phyloP scores from a whole-genome alignment of 1,139 yeast genomes.

The Geotrichum restrictum region DNA sequence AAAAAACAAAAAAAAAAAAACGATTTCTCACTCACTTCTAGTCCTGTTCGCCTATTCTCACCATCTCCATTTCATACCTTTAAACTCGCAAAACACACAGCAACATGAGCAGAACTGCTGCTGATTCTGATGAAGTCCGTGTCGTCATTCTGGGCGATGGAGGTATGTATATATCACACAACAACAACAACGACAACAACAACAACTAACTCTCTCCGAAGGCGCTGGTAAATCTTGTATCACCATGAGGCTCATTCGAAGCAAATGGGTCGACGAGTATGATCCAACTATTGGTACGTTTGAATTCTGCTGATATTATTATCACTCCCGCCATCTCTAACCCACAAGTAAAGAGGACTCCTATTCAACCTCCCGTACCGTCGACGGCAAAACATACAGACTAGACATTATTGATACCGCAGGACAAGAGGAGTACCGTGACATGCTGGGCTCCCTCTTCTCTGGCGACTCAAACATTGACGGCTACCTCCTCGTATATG shows the following conservation, averaged over 20 bases:
- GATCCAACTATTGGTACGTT: slow-evolving; percentile 36
- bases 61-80: too few species aligned
- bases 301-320: too few species aligned
- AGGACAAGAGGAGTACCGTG: slow-evolving; percentile 42
- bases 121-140: slow-evolving; percentile 15
- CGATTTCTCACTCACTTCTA: too few species aligned
- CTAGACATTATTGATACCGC: slow-evolving; percentile 41
- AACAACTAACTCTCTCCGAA: slow-evolving; percentile 15
- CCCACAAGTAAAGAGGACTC: slow-evolving; percentile 38
- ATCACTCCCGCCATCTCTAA: too few species aligned
- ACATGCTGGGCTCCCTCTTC: slow-evolving; percentile 50
- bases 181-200: too few species aligned
- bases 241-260: slow-evolving; percentile 37
- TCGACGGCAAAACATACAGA: slow-evolving; percentile 35
- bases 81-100: too few species aligned
- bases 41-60: too few species aligned
- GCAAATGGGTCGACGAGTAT: slow-evolving; percentile 38
- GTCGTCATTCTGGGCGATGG: slow-evolving; percentile 38
- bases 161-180: slow-evolving; percentile 32
- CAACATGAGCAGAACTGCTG: slow-evolving; percentile 5
- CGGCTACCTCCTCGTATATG: slow-evolving; percentile 82
- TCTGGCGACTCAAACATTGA: slow-evolving; percentile 81
- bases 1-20: too few species aligned
- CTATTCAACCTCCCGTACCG: slow-evolving; percentile 36
- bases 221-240: slow-evolving; percentile 37